Conservation (phyloP, 2,329 filamentous ascomycete genomes). For the Cladosporium colombiae region DNA sequence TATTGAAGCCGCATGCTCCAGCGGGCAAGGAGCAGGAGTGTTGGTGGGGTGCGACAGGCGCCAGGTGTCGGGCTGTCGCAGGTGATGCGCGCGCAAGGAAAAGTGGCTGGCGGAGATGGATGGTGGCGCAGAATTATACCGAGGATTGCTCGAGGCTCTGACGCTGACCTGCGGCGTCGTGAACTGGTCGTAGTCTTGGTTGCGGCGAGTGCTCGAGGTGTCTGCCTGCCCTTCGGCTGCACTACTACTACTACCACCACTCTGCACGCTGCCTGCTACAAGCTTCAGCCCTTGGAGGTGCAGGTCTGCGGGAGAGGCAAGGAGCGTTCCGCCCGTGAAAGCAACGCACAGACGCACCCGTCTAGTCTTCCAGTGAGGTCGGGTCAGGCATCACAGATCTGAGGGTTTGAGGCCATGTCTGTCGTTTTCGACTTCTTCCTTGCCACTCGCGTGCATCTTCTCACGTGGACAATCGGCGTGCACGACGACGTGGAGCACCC, state of each 20-base stretch:
- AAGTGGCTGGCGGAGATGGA: not conserved
- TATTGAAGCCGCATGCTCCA: conserved; percentile 29
- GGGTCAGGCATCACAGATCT: not conserved
- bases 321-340: not conserved
- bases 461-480: not conserved
- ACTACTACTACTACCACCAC: not conserved
- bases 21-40: not conserved
- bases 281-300: not conserved
- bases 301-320: not conserved
- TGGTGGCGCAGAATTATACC: not conserved
- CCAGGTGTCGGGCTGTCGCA: conserved; percentile 18
- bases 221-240: not conserved
- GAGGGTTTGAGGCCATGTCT: not conserved
- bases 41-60: conserved; percentile 5
- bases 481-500: not conserved
- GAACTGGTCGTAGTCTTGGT: not conserved
- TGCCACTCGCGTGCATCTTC: not conserved
- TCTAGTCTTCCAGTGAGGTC: not conserved
- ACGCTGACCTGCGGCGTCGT: conserved; percentile 17
- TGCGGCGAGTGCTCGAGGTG: not conserved
- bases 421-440: not conserved
- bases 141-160: not conserved
- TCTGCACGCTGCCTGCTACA: not conserved
- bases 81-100: not conserved
- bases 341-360: not conserved